Conservation (phyloP, 2,329 filamentous ascomycete species). For the Ophiostoma fasciatum region DNA sequence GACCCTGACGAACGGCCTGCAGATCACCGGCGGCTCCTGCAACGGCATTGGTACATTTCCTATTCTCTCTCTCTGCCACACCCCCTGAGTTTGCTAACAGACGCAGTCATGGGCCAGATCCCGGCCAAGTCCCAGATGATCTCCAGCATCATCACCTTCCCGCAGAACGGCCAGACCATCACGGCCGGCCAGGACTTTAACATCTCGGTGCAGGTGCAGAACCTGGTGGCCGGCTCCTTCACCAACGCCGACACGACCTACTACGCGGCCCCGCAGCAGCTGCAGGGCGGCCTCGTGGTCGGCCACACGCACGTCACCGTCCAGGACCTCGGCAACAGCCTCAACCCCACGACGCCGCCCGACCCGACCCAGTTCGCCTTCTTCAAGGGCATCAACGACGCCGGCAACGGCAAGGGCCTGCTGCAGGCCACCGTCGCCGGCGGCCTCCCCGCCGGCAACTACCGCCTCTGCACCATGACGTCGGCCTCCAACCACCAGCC, state of each 20-base stretch:
- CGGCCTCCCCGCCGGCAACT: conserved; percentile 26
- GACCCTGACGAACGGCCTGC: conserved; percentile 44
- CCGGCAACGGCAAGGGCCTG: conserved; percentile 22
- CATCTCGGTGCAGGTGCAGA: conserved; percentile 34
- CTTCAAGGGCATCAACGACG: conserved; percentile 28
- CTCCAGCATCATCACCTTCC: conserved; percentile 36
- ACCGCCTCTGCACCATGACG: conserved; percentile 28
- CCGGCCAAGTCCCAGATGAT: conserved; percentile 40
- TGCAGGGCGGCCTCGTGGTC: conserved; percentile 34
- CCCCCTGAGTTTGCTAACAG: too few species aligned
- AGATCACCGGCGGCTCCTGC: conserved; percentile 43
- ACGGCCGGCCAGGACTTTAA: conserved; percentile 34
- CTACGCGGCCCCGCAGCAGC: conserved; percentile 42
- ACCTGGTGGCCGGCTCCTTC: conserved; percentile 40
- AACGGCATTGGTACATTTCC: conserved; percentile 48
- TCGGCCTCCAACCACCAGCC: conserved; percentile 28
- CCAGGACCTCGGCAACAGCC: conserved; percentile 34
- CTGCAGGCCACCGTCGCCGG: conserved; percentile 21
- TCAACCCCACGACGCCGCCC: conserved; percentile 33
- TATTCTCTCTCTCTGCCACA: too few species aligned
- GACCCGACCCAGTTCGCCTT: conserved; percentile 32
- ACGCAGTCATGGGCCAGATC: conserved; percentile 41
- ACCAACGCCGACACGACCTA: conserved; percentile 45
- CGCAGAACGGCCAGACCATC: conserved; percentile 33
- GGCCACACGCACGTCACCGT: conserved; percentile 46